These are phyloP conservation scores for Vanrija humicola DNA, from an alignment of 1,284 basidiomycete genomes.

Conservation along the genomic window DNA sequence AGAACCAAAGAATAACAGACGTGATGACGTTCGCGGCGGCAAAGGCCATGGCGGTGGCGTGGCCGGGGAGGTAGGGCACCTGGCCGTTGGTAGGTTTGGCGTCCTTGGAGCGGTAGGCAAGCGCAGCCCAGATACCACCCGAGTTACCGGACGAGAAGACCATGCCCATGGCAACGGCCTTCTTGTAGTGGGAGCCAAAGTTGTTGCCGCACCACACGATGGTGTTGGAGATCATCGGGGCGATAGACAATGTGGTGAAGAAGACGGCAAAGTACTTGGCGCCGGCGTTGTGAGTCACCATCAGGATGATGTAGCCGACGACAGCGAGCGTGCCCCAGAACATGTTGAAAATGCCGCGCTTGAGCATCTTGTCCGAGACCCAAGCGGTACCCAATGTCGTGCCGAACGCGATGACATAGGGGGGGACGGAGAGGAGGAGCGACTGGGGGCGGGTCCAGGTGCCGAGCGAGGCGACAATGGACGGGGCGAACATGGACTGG, in stretches of 20 bases:
- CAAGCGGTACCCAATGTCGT: conserved; percentile 49
- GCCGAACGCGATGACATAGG: conserved; percentile 52
- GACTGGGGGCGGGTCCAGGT: conserved; percentile 44
- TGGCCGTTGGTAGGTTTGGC: conserved; percentile 12
- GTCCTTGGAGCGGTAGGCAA: conserved; percentile 44
- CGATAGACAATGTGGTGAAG: conserved; percentile 45
- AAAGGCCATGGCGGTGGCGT: conserved; percentile 45
- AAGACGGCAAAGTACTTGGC: conserved; percentile 50
- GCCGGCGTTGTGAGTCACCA: conserved; percentile 12
- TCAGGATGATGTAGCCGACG: conserved; percentile 45
- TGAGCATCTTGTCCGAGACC: conserved; percentile 43
- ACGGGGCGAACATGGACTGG: conserved; percentile 47
- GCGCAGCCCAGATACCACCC: conserved; percentile 50
- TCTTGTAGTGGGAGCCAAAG: conserved; percentile 45
- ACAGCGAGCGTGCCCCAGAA: conserved; percentile 45
- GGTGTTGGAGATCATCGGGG: conserved; percentile 48
- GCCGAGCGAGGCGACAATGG: conserved; percentile 48
- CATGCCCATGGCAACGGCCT: conserved; percentile 50
- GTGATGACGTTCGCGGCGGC: conserved; percentile 32
- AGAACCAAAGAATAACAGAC: conserved; percentile 35
- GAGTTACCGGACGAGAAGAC: conserved; percentile 51
- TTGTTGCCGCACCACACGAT: conserved; percentile 51
- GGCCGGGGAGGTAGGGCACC: conserved; percentile 35
- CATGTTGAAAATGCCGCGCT: conserved; percentile 48
- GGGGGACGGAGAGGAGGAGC: conserved; percentile 45